These are phyloP conservation scores for Penicillium pulvis DNA, from an alignment of 495 filamentous ascomycete genomes.

Conservation along the genomic window DNA sequence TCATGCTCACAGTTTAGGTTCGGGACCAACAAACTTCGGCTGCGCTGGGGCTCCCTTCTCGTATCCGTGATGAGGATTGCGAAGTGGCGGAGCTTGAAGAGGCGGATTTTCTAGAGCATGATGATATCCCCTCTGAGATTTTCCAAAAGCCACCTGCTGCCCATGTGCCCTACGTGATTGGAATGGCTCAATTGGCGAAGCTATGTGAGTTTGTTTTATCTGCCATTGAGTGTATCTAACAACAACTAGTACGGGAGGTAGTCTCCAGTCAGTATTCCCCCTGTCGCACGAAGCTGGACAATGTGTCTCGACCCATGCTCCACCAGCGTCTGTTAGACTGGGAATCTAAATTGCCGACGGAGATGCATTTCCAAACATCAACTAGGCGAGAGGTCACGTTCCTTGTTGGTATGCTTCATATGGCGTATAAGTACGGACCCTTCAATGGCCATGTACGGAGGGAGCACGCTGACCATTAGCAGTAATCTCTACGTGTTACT, in stretches of 20 bases:
- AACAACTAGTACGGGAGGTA: slow-evolving; percentile 41
- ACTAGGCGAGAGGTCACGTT: slow-evolving; percentile 33
- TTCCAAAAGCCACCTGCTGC: slow-evolving; percentile 33
- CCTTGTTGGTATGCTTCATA: slow-evolving; percentile 45
- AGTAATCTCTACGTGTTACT: slow-evolving; percentile 46
- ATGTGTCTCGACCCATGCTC: slow-evolving; percentile 29
- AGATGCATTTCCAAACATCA: slow-evolving; percentile 34
- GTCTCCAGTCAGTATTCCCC: slow-evolving; percentile 45
- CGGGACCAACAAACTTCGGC: slow-evolving; percentile 46
- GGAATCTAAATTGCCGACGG: slow-evolving; percentile 36
- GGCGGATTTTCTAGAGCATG: slow-evolving; percentile 38
- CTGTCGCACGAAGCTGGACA: slow-evolving; percentile 30
- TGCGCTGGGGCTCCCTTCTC: slow-evolving; percentile 38
- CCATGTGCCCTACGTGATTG: slow-evolving; percentile 42
- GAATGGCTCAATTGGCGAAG: slow-evolving; percentile 43
- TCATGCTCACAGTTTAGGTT: slow-evolving; percentile 23
- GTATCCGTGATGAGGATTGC: slow-evolving; percentile 52
- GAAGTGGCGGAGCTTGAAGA: slow-evolving; percentile 42
- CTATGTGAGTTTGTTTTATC: slow-evolving; percentile 31
- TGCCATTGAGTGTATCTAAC: background rate
- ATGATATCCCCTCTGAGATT: slow-evolving; percentile 25
- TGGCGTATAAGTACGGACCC: slow-evolving; percentile 43
- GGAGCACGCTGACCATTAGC: background rate
- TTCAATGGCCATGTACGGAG: background rate
- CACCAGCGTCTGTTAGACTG: slow-evolving; percentile 37